Evolutionary conservation across 164 flowering plant genomes (phyloP).

Genomic region (Saururus chinensis): DNA sequence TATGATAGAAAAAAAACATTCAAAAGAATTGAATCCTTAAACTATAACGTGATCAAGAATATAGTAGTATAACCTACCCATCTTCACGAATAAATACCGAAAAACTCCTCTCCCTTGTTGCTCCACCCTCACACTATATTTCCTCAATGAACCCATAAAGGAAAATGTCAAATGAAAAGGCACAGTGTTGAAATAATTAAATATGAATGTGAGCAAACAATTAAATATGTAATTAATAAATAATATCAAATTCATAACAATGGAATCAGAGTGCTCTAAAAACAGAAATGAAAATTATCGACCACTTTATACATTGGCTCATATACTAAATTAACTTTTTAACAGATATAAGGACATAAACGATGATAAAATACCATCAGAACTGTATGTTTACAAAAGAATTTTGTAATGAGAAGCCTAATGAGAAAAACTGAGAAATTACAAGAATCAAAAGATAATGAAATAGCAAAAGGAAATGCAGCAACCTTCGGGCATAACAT

Average conservation of each 20-base stretch:
- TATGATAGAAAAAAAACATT: constrained; percentile 1
- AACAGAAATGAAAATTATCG: neutral
- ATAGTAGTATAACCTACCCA: constrained; percentile 34
- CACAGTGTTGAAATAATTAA: neutral
- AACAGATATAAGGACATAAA: neutral
- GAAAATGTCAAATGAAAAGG: neutral
- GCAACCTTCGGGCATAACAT: constrained; percentile 7
- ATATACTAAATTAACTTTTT: too few relatives aligned
- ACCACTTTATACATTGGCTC: neutral
- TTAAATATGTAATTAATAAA: neutral
- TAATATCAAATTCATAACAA: neutral
- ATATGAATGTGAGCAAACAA: neutral
- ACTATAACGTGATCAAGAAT: neutral
- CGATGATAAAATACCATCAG: neutral
- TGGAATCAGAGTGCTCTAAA: neutral
- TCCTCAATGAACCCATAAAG: constrained; percentile 1
- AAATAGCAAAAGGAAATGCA: neutral
- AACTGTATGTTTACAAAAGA: neutral
- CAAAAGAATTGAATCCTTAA: neutral
- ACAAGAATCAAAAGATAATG: neutral
- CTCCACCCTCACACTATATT: constrained; percentile 66
- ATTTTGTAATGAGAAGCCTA: neutral
- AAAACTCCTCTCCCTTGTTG: constrained; percentile 42
- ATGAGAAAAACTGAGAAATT: neutral
- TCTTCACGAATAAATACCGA: constrained; percentile 40